Percentiles rank a stretch among this genome's conserved stretches.
These are phyloP conservation scores for Coffea canephora DNA, from an alignment of 257 asterid species.

Conservation along the genomic window DNA sequence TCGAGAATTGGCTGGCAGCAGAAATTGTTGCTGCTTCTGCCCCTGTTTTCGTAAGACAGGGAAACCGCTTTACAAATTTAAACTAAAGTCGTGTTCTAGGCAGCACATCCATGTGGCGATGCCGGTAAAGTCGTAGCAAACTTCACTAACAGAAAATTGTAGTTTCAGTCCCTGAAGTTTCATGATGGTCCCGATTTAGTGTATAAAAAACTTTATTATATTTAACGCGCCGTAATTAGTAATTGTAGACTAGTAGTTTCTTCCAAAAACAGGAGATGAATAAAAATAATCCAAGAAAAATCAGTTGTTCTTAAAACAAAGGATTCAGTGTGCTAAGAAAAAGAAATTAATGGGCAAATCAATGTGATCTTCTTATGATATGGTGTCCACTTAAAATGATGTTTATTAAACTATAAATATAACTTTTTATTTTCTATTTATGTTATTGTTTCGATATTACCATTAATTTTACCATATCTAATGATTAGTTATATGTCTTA, in stretches of 20 bases:
- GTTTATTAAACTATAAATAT: too few species aligned
- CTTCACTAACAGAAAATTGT: not conserved
- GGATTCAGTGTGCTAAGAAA: too few species aligned
- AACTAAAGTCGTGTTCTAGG: not conserved
- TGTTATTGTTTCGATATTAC: too few species aligned
- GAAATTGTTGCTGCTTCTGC: not conserved
- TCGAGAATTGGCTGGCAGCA: not conserved
- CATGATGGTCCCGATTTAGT: not conserved
- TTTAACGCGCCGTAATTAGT: not conserved
- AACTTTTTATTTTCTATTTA: too few species aligned
- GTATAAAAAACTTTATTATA: not conserved
- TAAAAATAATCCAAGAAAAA: too few species aligned
- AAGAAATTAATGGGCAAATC: too few species aligned
- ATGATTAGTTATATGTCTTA: too few species aligned
- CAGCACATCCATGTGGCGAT: not conserved
- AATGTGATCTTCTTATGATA: too few species aligned
- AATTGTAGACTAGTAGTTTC: too few species aligned
- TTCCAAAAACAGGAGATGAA: too few species aligned
- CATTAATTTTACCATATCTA: too few species aligned
- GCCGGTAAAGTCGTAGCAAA: not conserved
- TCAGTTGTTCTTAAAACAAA: not conserved
- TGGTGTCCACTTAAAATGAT: too few species aligned
- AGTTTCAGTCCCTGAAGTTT: not conserved
- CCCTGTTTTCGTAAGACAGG: not conserved
- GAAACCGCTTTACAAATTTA: not conserved